These are phyloP conservation scores for Deakozyma indianensis DNA, from an alignment of 805 yeast genomes.

Conservation along the genomic window DNA sequence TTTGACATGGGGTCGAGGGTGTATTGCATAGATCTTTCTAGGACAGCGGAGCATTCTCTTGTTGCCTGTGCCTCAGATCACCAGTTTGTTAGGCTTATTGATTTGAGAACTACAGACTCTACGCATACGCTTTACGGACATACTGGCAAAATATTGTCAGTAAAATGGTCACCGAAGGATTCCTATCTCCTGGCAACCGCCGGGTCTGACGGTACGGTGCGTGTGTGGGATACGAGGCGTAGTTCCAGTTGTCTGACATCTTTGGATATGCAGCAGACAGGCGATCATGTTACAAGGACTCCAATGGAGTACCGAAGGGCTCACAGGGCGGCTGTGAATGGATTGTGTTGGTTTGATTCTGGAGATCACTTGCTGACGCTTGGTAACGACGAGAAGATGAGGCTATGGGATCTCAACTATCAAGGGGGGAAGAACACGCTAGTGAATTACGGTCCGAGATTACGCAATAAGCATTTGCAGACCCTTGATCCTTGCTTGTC, in stretches of 20 bases:
- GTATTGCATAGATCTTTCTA: conserved; percentile 51
- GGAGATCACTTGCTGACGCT: conserved; percentile 52
- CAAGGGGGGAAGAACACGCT: conserved; percentile 41
- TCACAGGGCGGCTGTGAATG: conserved; percentile 68
- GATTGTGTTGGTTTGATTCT: conserved; percentile 54
- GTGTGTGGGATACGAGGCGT: conserved; percentile 76
- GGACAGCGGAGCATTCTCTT: conserved; percentile 31
- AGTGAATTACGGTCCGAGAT: conserved; percentile 64
- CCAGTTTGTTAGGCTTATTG: conserved; percentile 54
- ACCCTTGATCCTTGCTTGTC: conserved; percentile 41
- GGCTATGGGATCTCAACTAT: conserved; percentile 60
- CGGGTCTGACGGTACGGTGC: conserved; percentile 65
- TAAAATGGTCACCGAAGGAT: conserved; percentile 63
- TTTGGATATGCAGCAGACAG: conserved; percentile 42
- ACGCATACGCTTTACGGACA: conserved; percentile 61
- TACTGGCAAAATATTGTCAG: conserved; percentile 36
- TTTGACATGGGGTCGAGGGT: conserved; percentile 50
- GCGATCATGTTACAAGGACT: conserved; percentile 14
- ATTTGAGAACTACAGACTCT: conserved; percentile 56
- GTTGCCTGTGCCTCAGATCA: conserved; percentile 63
- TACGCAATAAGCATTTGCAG: conserved; percentile 50
- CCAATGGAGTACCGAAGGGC: conserved; percentile 33
- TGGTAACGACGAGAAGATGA: conserved; percentile 68
- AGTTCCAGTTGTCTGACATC: conserved; percentile 48
- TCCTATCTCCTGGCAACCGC: conserved; percentile 59